Evolutionary conservation across 208 protist species (phyloP), one percentile per base, ranked within the genome.

Genomic region (Crithidia brevicula): DNA sequence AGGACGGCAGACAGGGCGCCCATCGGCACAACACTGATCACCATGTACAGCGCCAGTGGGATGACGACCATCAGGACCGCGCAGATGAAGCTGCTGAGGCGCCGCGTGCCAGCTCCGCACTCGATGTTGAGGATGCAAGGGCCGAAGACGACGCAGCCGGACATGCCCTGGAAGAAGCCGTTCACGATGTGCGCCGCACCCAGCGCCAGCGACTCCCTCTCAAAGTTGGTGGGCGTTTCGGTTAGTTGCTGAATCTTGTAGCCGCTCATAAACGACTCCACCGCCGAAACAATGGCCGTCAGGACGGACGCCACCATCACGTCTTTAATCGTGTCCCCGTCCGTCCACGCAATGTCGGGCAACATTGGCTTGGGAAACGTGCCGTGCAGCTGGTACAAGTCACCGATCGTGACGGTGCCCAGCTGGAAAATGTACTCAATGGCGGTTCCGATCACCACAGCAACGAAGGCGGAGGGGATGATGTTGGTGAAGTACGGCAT

Each of bases 371-470:
- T 54, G 4, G 76, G 76, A 36, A 86, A 83, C 27, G 31, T 40
- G n/a, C 76, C 76, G 62, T 80, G 72, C 46, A 83, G 73, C 27
- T 80, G 51, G 66, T 86, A 86, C 15, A 83, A 56, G 34, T 86
- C 72, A 7, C 81, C 81, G 30, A 86, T 83, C 18, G 81, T 86
- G 11, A 79, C 72, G 34, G 81, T 86, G 53, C 78, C 63, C 68
- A 86, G 57, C 31, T 77, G 67, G 49, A 82, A 86, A 30, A 81
- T 81, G 73, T 86, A 83, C 66, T 86, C 66, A n/a, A 86, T 77
- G 11, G 71, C 68, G 10, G 81, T 86, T 9, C 81, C 81, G n/a
- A 86, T 61, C 6, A 86, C 69, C 18, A 86, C 73, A 13, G 76
- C 76, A 2, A 79, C 66, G 51, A 86, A 83, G 16, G 81, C 73